Evolutionary conservation across 495 filamentous ascomycete genomes (phyloP).

Genomic region (Aspergillus biplanus): DNA sequence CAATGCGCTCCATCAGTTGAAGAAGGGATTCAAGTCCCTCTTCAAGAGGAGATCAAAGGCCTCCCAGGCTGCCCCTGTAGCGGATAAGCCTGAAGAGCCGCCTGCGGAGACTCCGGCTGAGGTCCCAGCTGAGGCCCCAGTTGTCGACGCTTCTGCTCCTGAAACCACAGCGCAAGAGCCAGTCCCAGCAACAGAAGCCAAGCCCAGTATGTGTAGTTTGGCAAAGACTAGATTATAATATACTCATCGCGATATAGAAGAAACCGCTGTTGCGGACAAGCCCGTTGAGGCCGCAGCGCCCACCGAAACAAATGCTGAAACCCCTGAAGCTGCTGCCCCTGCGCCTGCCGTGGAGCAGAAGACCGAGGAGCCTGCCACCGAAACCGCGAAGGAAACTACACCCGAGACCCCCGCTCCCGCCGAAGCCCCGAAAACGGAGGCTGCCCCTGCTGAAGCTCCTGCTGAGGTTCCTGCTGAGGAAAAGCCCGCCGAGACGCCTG

Average conservation of each 20-base stretch:
- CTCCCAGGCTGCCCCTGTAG: conserved; percentile 6
- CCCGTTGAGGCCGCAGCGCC: conserved; percentile 18
- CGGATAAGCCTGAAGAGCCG: conserved; percentile 20
- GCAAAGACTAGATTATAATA: neutral
- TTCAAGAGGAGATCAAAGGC: conserved; percentile 35
- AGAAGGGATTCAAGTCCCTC: conserved; percentile 35
- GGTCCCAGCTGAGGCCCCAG: conserved; percentile 10
- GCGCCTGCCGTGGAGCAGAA: conserved; percentile 16
- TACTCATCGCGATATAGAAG: neutral
- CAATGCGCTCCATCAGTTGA: conserved; percentile 28
- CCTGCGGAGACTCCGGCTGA: conserved; percentile 19
- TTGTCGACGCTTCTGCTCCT: conserved; percentile 14
- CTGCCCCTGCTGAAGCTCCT: conserved; percentile 14
- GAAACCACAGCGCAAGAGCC: conserved; percentile 23
- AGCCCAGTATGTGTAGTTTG: conserved; percentile 20
- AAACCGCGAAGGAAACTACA: conserved; percentile 16
- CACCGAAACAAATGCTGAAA: conserved; percentile 16
- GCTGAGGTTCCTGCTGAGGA: conserved; percentile 13
- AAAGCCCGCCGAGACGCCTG: conserved; percentile 5
- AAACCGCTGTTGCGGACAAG: conserved; percentile 22
- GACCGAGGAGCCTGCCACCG: conserved; percentile 17
- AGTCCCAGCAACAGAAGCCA: conserved; percentile 21
- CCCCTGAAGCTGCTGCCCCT: conserved; percentile 5
- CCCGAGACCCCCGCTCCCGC: conserved; percentile 17
- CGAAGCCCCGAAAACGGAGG: conserved; percentile 9